Evolutionary conservation across 192 early-diverging fungal species (phyloP).

Genomic region (Linnemannia exigua): DNA sequence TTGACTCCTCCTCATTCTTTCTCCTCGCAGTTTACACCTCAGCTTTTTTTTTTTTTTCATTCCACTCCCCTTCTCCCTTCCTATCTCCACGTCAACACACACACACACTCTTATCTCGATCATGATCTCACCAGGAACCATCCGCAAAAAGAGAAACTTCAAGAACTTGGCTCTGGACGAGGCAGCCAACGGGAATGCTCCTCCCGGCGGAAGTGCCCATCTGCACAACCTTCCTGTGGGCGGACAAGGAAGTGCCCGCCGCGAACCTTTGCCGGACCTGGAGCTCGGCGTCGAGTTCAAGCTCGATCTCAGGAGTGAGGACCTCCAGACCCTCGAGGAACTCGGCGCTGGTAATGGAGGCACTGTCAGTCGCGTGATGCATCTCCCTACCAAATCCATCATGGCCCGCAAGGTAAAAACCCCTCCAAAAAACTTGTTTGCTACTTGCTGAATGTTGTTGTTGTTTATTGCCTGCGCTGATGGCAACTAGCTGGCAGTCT

Average conservation of each 20-base stretch:
- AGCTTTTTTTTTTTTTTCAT: neutral
- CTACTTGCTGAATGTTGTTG: neutral
- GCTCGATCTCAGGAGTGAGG: conserved; percentile 84
- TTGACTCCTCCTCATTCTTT: neutral
- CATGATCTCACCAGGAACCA: conserved; percentile 44
- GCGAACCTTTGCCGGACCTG: conserved; percentile 62
- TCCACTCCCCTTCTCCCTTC: neutral
- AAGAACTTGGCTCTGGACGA: conserved; percentile 63
- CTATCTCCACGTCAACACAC: neutral
- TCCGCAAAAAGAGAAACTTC: conserved; percentile 69
- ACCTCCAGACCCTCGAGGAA: conserved; percentile 82
- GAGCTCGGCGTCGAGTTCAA: conserved; percentile 81
- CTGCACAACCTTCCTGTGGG: conserved; percentile 45
- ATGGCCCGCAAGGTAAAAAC: conserved; percentile 92
- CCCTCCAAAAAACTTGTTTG: neutral
- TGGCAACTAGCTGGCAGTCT: neutral
- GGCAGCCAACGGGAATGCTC: conserved; percentile 58
- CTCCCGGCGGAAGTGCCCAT: conserved; percentile 51
- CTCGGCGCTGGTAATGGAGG: conserved; percentile 96
- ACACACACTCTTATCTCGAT: neutral
- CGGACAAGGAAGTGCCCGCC: conserved; percentile 15
- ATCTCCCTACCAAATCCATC: conserved; percentile 88
- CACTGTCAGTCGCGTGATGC: conserved; percentile 87
- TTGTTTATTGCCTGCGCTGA: neutral
- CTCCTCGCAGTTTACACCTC: neutral